Evolutionary conservation across 208 protist species (phyloP), one percentile per base, ranked within the genome.

Genomic region (Trypanosoma platydactyli): DNA sequence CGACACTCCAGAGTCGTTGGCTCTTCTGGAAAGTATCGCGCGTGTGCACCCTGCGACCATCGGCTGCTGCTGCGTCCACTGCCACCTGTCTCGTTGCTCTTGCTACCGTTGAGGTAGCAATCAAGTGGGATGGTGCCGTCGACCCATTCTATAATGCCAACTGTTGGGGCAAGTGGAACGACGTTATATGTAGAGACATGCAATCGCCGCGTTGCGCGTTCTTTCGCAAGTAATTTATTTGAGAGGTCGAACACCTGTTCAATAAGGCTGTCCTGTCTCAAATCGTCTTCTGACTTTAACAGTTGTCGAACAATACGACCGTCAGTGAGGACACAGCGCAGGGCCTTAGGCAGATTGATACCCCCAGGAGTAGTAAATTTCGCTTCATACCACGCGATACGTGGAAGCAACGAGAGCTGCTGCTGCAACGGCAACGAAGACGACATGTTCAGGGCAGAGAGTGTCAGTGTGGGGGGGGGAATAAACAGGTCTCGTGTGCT

Each of bases 261-360:
- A 70, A 99, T 97, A 5, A 98, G 83, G 3, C 92, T 94, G 76
- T 99, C 98, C 73, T 99, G 97, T 3, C 97, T 82, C 46, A 98
- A 30, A 70, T 99, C 97, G 78, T 99, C 97, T 11, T 89, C 84
- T 0, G 84, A 66, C 62, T 97, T 97, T 20, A 97, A 71, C 3
- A 97, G 77, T 69, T 99, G 94, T 52, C 76, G 83, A 41, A 97
- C 89, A 24, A 69, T 30, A 7, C 48, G 45, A 4, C 97, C 97
- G 67, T 98, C 84, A 44, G 72, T 84, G 35, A 94, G 79, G 9
- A 81, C 74, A 59, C 95, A 98, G 25, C 51, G 44, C 11, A 99
- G 63, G 9, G 92, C 77, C 71, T 98, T 98, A 1, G 98, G 97
- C n/a, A 92, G 56, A 64, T 98, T 98, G 38, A 98, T 84, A n/a